Base-by-base conservation (phyloP, 192 early-diverging fungal species). In the Endogone sp. region DNA sequence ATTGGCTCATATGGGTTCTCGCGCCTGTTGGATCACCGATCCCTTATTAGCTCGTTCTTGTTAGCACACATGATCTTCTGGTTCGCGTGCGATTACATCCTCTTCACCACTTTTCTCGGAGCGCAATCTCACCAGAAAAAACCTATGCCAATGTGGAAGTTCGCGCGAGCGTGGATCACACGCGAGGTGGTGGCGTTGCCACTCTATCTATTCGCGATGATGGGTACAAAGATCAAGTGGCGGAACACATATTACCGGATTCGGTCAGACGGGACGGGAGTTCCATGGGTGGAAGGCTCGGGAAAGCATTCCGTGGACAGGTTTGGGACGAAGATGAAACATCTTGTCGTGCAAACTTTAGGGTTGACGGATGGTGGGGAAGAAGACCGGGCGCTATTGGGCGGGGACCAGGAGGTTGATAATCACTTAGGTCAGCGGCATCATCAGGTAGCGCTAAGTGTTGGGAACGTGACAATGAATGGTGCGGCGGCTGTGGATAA, bases 171-270 rank as follows among this genome's bases (percentile, higher is more conserved):
- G 56, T 98, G 97, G 97, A 49, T 88, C 6, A 75, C 89, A 49
- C 86, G 97, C 57, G 97, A 98, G 75, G 49, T 90, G 3, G 78
- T 85, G 3, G 93, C 95, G 9, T 74, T 98, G 23, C 97, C 97
- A 20, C 79, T 96, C 4, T 96, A 89, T 75, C 23, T 87, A 1
- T 92, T 86, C 69, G 94, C 95, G 3, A 90, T 95, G 66, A 74
- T 79, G 3, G 97, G 95, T 13, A 86, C 87, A 60, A 88, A 85
- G 4, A 92, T 98, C 6, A 85, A 89, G 29, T 98, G 97, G 97
- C 87, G 97, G 20, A 94, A 93, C 26, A 85, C 83, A 49, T 72
- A 72, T n/a, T 95, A 87, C 63, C 63, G 75, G 55, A 74, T 94
- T 56, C 69, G 80, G 26, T 63, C 82, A 23, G 83, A 86, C 59